Base-by-base conservation (phyloP, 1,284 basidiomycete genomes). In the Rhodotorula glutinis region DNA sequence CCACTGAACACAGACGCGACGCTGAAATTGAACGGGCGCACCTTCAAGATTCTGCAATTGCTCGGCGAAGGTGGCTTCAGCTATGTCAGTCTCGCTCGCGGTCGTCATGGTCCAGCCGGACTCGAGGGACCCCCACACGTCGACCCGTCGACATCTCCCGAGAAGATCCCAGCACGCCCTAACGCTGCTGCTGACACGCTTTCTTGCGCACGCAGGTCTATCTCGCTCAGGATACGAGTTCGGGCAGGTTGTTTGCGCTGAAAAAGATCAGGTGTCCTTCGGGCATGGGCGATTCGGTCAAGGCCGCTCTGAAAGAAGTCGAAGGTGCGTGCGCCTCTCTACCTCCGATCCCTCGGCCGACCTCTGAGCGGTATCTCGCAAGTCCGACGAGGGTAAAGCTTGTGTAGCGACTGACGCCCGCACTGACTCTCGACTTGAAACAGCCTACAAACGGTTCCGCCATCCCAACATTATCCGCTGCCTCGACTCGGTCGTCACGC, bases 51-150 rank as follows among this genome's bases (percentile, higher is more conserved):
- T 57, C 81, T 93, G 60, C 90, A 89, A 73, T 87, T 95, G 21
- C 85, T 97, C 7, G 93, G 93, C 53, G 93, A 97, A 80, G 93
- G 93, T 51, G 93, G 91, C 3, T 96, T 96, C 82, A 92, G 90
- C 21, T 96, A 94, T 77, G 93, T 97, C 25, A 54, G 71, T 53
- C 27, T 23, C 47, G 17, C 16, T 8, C 40, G n/a, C 33, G 19
- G 27, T 27, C 41, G 17, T 44, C 23, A 7, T 4, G 44, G 17
- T 2, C n/a, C 30, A 21, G 2, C 29, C 62, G 53, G 10, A 53
- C 57, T 4, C 0, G 10, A 9, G 3, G 1, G 5, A 9, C 23
- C 21, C 29, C 2, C 53, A 7, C 38, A 21, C 53, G 38, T 55
- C 3, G 23, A 38, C 33, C n/a, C n/a, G 33, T 5, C 33, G 7